Percentiles rank a stretch among this genome's conserved stretches.
phyloP scores from a whole-genome alignment of 2,329 filamentous ascomycete genomes.

The Aspergillus proliferans region DNA sequence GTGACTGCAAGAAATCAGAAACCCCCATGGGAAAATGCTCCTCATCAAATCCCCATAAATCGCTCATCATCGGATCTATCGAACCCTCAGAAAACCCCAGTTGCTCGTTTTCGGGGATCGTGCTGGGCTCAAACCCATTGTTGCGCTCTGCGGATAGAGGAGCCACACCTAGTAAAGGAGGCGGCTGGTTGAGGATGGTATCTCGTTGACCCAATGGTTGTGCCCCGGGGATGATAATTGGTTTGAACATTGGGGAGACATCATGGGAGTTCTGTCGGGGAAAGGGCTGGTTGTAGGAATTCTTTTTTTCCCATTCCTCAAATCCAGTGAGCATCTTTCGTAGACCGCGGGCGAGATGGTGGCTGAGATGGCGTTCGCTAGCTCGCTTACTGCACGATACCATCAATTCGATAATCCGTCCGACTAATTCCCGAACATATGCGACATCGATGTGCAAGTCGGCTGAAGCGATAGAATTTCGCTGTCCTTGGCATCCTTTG shows the following conservation, averaged over 20 bases:
- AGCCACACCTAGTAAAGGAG: conserved; percentile 31
- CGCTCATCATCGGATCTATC: conserved; percentile 35
- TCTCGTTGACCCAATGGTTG: conserved; percentile 32
- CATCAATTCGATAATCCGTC: conserved; percentile 32
- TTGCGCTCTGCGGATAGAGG: conserved; percentile 34
- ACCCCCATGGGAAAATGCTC: conserved; percentile 39
- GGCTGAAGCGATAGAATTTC: conserved; percentile 34
- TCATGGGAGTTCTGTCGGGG: conserved; percentile 19
- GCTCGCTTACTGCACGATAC: conserved; percentile 33
- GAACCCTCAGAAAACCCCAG: conserved; percentile 32
- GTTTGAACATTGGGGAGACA: conserved; percentile 28
- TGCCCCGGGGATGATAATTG: conserved; percentile 30
- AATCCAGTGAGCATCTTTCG: conserved; percentile 35
- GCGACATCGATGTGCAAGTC: conserved; percentile 28
- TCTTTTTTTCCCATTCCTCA: conserved; percentile 35
- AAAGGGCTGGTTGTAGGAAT: conserved; percentile 15
- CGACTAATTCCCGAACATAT: conserved; percentile 31
- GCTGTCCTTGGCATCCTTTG: conserved; percentile 32
- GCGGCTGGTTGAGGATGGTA: conserved; percentile 31
- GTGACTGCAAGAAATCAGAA: conserved; percentile 37
- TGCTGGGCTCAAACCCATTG: conserved; percentile 20
- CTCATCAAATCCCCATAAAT: conserved; percentile 37
- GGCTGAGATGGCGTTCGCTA: conserved; percentile 36
- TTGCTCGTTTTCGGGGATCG: conserved; percentile 15
- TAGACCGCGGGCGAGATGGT: conserved; percentile 34